Conservation (phyloP, 331 rosid genomes). For the Arachis monticola region DNA sequence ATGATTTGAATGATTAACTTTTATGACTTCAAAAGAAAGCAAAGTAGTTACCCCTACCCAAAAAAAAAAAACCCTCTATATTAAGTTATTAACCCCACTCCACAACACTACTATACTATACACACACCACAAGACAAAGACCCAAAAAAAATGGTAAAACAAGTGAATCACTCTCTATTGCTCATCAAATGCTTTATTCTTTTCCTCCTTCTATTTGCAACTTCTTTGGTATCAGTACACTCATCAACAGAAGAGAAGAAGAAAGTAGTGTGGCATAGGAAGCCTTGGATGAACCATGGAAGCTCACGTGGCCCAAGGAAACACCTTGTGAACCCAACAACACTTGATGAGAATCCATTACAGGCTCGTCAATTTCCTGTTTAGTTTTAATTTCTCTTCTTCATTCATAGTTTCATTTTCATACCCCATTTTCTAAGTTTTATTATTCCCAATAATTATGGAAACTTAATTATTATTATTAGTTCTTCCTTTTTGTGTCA, state of each 20-base stretch:
- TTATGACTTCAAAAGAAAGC: constrained; percentile 69
- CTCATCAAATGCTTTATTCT: constrained; percentile 46
- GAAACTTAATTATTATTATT: not conserved
- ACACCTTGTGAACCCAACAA: constrained; percentile 63
- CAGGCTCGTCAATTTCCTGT: constrained; percentile 55
- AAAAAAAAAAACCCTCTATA: constrained; percentile 32
- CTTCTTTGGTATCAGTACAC: constrained; percentile 47
- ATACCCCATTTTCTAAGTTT: constrained; percentile 5
- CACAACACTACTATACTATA: not conserved
- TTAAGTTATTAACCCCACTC: constrained; percentile 25
- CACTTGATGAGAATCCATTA: constrained; percentile 38
- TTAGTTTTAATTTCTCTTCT: constrained; percentile 26
- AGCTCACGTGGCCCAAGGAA: constrained; percentile 66
- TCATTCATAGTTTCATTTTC: constrained; percentile 10
- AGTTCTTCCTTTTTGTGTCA: not conserved
- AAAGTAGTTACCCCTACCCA: constrained; percentile 50
- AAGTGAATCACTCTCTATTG: constrained; percentile 33
- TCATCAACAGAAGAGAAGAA: constrained; percentile 34
- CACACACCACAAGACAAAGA: constrained; percentile 37
- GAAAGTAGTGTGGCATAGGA: constrained; percentile 43
- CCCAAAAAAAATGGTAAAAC: constrained; percentile 41
- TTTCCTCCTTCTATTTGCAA: constrained; percentile 40
- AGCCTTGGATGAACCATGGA: constrained; percentile 78
- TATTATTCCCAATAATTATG: constrained; percentile 12
- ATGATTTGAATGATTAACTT: constrained; percentile 43